Evolutionary conservation across 2,329 filamentous ascomycete species (phyloP), one percentile per base, ranked within the genome.

Genomic region (Seiridium cupressi): DNA sequence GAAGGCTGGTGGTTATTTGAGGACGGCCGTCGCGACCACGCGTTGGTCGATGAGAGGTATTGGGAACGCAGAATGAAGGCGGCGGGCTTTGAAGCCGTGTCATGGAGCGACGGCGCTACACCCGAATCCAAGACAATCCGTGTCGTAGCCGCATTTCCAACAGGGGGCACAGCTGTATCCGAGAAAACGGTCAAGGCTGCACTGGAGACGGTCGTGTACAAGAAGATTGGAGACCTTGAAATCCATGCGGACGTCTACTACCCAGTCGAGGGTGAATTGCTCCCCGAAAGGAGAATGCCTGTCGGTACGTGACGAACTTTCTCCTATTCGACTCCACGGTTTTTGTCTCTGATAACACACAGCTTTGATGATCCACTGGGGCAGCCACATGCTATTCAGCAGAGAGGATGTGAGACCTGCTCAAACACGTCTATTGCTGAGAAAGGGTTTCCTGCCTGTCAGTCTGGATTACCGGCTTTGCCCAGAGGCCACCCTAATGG

Each of bases 401-500:
- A 67, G 77, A 7, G 73, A 73, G 44, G 75, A 74, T 3, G 62
- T 80, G 3, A 67, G 74, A 1, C 70, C 71, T 1, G 44, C 59
- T 1, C 81, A 83, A 54, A 76, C 70, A 0, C 54, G 64, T 3
- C 59, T 69, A 2, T 71, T 83, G 0, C 68, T 82, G 0, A 60
- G 68, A 0, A 59, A 66, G 3, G 79, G 78, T 0, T 74, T 83
- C 35, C 66, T 84, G 0, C 81, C 81, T 0, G 68, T 84, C 8
- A 80, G 77, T 62, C 57, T 83, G 0, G 81, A 84, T 64, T 80
- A 84, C 61, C 68, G 81, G 0, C 73, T 84, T 1, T 84, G 81
- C 60, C 82, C 81, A 0, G 79, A 83, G 48, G 69, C 74, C 1
- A 76, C 69, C 31, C 63, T 84, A 5, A 51, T 70, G 3, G 73